A percentile compares a stretch with the other conserved stretches of the same genome.
phyloP scores from a whole-genome alignment of 2,329 filamentous ascomycete genomes.

The Colletotrichum coccodes region DNA sequence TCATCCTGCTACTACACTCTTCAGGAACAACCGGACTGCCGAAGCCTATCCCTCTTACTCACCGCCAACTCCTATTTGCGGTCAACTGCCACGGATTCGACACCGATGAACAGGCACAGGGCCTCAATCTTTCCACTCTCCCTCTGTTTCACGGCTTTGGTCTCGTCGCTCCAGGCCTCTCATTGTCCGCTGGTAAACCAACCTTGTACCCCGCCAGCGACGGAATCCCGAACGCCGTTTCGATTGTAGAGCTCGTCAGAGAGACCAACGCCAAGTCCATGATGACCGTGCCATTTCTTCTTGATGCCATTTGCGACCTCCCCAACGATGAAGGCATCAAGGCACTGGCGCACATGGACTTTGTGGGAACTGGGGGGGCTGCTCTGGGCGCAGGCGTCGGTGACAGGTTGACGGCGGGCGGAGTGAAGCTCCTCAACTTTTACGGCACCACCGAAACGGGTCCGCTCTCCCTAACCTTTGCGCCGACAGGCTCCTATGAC shows the following conservation, averaged over 20 bases:
- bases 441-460: constrained; percentile 49
- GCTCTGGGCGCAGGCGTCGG: constrained; percentile 40
- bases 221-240: constrained; percentile 37
- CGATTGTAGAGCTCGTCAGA: constrained; percentile 38
- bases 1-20: constrained; percentile 44
- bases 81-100: constrained; percentile 41
- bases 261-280: constrained; percentile 37
- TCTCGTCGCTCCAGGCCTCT: constrained; percentile 43
- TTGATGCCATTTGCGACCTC: constrained; percentile 43
- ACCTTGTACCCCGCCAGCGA: constrained; percentile 40
- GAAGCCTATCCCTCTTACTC: constrained; percentile 45
- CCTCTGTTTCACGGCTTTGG: constrained; percentile 48
- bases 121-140: constrained; percentile 43
- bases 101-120: constrained; percentile 34
- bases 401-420: constrained; percentile 34
- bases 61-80: constrained; percentile 41
- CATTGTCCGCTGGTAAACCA: constrained; percentile 41
- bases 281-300: constrained; percentile 47
- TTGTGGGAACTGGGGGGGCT: constrained; percentile 46
- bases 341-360: constrained; percentile 36
- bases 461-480: constrained; percentile 44
- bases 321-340: constrained; percentile 6
- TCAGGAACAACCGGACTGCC: constrained; percentile 48
- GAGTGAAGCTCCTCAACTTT: constrained; percentile 45
- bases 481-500: constrained; percentile 42